Evolutionary conservation across 2,329 filamentous ascomycete genomes (phyloP).

Genomic region (Stromatinia cepivora): DNA sequence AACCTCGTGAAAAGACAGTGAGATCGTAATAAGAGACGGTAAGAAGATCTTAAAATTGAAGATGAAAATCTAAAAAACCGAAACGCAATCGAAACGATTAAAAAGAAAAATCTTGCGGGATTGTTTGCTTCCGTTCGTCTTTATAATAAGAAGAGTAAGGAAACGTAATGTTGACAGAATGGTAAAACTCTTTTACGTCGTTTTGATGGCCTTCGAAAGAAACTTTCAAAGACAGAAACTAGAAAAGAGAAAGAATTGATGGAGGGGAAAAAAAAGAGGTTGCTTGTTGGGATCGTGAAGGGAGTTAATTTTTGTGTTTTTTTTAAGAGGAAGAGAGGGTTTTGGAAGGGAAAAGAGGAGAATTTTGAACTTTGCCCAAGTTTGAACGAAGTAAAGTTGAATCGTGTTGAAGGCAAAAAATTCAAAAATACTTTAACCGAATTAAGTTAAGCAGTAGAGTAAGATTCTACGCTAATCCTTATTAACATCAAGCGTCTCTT

Average conservation of each 20-base stretch:
- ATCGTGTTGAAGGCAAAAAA: constrained; percentile 6
- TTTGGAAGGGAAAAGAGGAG: neutral
- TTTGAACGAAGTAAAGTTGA: too few species aligned
- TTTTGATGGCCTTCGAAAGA: constrained; percentile 47
- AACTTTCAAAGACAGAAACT: constrained; percentile 36
- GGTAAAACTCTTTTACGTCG: constrained; percentile 16
- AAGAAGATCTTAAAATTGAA: constrained; percentile 22
- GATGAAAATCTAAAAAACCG: constrained; percentile 36
- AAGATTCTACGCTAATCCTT: neutral
- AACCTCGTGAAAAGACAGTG: constrained; percentile 33
- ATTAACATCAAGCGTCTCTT: too few species aligned
- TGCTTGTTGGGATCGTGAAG: neutral
- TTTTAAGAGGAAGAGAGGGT: neutral
- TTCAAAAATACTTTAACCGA: neutral
- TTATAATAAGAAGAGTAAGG: constrained; percentile 21
- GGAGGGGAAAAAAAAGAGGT: constrained; percentile 35
- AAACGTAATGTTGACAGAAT: constrained; percentile 17
- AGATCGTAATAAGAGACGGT: constrained; percentile 28
- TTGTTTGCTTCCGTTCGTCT: constrained; percentile 26
- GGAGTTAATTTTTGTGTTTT: constrained; percentile 1
- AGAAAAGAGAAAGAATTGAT: constrained; percentile 32
- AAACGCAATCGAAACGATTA: constrained; percentile 40
- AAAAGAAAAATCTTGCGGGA: constrained; percentile 30
- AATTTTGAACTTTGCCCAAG: constrained; percentile 1
- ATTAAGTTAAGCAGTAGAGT: neutral